Conservation (phyloP, 345 rosid species). For the Ceriops tagal region DNA sequence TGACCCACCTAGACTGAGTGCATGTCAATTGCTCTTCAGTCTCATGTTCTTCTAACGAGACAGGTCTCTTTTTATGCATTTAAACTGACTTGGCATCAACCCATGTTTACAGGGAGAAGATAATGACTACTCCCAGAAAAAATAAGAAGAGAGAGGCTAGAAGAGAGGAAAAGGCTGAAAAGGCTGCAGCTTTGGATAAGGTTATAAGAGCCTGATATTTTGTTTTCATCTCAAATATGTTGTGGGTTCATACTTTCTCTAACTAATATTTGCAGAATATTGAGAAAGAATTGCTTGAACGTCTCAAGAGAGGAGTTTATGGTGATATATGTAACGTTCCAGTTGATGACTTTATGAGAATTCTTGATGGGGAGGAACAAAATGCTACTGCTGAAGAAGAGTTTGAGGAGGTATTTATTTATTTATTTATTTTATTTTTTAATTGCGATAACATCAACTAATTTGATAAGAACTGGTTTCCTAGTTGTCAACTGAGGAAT, state of each 20-base stretch:
- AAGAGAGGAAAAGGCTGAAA: conserved; percentile 82
- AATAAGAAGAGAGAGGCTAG: conserved; percentile 60
- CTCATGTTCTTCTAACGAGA: background rate
- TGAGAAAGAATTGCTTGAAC: conserved; percentile 77
- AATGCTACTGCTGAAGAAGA: conserved; percentile 37
- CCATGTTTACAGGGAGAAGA: conserved; percentile 49
- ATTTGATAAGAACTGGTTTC: background rate
- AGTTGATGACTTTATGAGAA: conserved; percentile 31
- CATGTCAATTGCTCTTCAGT: no score
- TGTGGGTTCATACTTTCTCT: background rate
- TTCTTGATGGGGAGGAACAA: conserved; percentile 46
- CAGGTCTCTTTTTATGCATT: background rate
- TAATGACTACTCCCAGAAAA: conserved; percentile 68
- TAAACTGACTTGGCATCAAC: background rate
- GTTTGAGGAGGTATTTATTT: conserved; percentile 38
- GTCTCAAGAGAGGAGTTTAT: conserved; percentile 69
- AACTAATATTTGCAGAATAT: conserved; percentile 49
- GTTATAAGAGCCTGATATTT: conserved; percentile 28
- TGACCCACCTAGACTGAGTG: no score
- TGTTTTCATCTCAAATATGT: background rate
- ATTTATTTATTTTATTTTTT: background rate
- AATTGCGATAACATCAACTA: background rate
- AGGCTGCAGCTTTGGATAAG: conserved; percentile 82
- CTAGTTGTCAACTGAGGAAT: background rate
- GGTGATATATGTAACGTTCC: conserved; percentile 70